Evolutionary conservation across 1,139 yeast genomes (phyloP), one percentile per base, ranked within the genome.

Genomic region (Lodderomyces parapsilosis): DNA sequence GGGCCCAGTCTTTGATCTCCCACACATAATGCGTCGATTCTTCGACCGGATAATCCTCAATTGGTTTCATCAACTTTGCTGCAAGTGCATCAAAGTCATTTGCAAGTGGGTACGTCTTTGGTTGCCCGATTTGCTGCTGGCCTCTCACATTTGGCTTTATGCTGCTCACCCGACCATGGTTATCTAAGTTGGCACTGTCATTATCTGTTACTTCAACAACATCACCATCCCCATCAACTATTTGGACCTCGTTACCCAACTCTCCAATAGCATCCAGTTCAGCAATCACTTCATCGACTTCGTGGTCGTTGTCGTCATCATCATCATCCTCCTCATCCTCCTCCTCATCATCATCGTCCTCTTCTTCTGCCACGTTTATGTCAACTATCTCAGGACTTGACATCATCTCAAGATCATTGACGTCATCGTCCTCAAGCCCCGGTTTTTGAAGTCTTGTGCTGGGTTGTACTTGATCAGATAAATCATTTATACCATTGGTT

Each of bases 1-100:
- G 42, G 38, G 66, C 59, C 85, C 95, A 86, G 54, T 83, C 80
- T 10, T 70, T 68, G 43, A 93, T 84, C 43, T 78, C 76, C 97
- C 98, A 93, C 4, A 91, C 86, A 57, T 68, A 70, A 47, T 69
- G 65, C 2, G 69, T 62, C 48, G 68, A 67, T 1, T 58, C 74
- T 22, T 58, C 61, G 1, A 62, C 62, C 1, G 78, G 77, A 44
- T 71, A 73, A 49, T 74, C 76, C 10, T 71, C 70, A 11, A 77
- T 45, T 1, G 72, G 71, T 47, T 71, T 71, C 71, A 71, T 63
- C 43, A 71, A 57, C 36, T 61, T 55, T 22, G 52, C 48, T 11
- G 70, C 62, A 39, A 66, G 52, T 11, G 55, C 62, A 9, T 54
- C 51, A 46, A 58, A 66, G 35, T 68, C 66, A 46, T 57, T 56